Conservation (phyloP, 192 early-diverging fungal genomes). For the Backusella liffmaniae region DNA sequence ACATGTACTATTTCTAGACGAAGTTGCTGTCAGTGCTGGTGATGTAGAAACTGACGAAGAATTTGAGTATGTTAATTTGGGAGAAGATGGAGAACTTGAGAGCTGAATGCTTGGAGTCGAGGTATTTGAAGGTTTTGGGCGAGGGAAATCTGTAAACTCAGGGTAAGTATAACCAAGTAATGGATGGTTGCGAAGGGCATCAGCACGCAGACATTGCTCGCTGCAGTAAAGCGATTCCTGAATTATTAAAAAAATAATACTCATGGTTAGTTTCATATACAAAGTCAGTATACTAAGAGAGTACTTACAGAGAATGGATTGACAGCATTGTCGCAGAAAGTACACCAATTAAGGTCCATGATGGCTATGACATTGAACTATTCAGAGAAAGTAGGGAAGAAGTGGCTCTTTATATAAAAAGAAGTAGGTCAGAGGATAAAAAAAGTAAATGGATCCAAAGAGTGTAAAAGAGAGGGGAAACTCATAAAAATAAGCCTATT, state of each 20-base stretch:
- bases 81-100: background rate
- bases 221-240: constrained; percentile 41
- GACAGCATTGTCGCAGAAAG: constrained; percentile 34
- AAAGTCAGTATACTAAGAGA: background rate
- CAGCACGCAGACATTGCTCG: constrained; percentile 31
- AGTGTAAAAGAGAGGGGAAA: constrained; percentile 1
- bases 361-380: background rate
- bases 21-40: background rate
- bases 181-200: constrained; percentile 35
- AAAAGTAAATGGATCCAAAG: background rate
- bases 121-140: constrained; percentile 17
- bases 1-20: constrained; percentile 1
- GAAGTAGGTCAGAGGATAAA: background rate
- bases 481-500: background rate
- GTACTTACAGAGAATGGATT: constrained; percentile 30
- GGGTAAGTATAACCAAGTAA: constrained; percentile 34
- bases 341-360: constrained; percentile 41
- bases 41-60: background rate
- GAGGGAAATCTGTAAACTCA: constrained; percentile 38
- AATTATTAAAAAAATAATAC: background rate
- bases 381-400: background rate
- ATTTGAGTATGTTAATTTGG: background rate
- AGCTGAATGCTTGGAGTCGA: background rate
- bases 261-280: constrained; percentile 2
- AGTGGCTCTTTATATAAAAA: background rate